phyloP scores from a whole-genome alignment of 179 eudicot genomes.

The Amaranthus tricolor region DNA sequence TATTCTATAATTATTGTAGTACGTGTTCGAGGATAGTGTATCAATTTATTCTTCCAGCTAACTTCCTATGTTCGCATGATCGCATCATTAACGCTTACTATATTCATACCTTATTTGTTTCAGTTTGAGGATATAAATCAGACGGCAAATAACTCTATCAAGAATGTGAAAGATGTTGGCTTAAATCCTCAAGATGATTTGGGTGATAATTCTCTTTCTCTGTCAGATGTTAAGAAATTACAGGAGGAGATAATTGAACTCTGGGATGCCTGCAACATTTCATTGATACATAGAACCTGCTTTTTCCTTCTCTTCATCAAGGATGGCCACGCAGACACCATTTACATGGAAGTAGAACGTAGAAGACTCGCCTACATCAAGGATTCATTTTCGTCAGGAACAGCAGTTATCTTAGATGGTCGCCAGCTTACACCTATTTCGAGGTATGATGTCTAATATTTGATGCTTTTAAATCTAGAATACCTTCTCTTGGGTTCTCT shows the following conservation, averaged over 20 bases:
- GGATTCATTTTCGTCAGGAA: constrained; percentile 40
- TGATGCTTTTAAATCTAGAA: constrained; percentile 1
- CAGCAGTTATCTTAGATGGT: constrained; percentile 35
- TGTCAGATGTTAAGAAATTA: constrained; percentile 61
- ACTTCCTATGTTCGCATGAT: not conserved
- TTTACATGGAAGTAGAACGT: constrained; percentile 90
- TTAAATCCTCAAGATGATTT: constrained; percentile 64
- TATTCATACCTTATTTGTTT: not conserved
- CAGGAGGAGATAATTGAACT: constrained; percentile 69
- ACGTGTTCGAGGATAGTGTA: not conserved
- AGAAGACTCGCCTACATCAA: constrained; percentile 57
- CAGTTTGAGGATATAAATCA: constrained; percentile 36
- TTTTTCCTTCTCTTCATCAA: constrained; percentile 74
- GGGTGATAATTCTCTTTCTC: constrained; percentile 40
- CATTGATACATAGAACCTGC: constrained; percentile 81
- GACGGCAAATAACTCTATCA: constrained; percentile 25
- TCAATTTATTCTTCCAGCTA: not conserved
- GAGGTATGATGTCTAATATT: constrained; percentile 30
- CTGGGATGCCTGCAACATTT: constrained; percentile 75
- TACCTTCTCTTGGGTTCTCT: not conserved
- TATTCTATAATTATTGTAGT: not conserved
- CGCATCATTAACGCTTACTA: not conserved
- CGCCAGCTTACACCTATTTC: constrained; percentile 35
- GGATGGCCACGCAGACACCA: constrained; percentile 69
- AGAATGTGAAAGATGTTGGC: constrained; percentile 61